These are phyloP conservation scores for Oryza coarctata DNA, from an alignment of 176 grass and related monocot genomes.

Conservation along the genomic window DNA sequence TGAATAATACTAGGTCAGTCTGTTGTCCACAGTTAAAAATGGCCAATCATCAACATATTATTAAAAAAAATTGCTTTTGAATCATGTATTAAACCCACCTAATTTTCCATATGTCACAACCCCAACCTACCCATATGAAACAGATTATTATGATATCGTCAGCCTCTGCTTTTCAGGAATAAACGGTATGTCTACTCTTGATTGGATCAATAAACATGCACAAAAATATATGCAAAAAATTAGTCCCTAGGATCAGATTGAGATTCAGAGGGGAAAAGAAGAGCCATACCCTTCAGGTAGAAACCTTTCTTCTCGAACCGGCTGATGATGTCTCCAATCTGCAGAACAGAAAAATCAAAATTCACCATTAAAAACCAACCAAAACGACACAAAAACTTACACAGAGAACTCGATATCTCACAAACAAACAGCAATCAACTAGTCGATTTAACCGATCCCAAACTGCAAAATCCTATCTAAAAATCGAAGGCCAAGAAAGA, in stretches of 20 bases:
- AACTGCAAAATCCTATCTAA: not conserved
- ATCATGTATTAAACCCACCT: not conserved
- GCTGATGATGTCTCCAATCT: slow-evolving; percentile 64
- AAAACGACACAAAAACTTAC: not conserved
- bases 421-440: not conserved
- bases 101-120: not conserved
- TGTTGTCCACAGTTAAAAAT: not conserved
- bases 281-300: slow-evolving; percentile 48
- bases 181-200: not conserved
- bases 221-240: not conserved
- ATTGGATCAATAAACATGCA: not conserved
- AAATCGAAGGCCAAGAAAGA: not conserved
- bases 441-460: too few species aligned
- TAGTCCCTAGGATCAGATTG: not conserved
- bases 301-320: slow-evolving; percentile 76
- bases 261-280: not conserved
- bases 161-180: not conserved
- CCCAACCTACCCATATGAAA: not conserved
- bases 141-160: not conserved
- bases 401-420: not conserved
- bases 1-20: not conserved
- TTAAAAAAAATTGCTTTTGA: not conserved
- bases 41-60: not conserved
- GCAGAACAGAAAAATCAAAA: not conserved
- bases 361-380: not conserved